These are phyloP conservation scores for Leccinum variicolor DNA, from an alignment of 768 basidiomycete genomes.

Conservation along the genomic window DNA sequence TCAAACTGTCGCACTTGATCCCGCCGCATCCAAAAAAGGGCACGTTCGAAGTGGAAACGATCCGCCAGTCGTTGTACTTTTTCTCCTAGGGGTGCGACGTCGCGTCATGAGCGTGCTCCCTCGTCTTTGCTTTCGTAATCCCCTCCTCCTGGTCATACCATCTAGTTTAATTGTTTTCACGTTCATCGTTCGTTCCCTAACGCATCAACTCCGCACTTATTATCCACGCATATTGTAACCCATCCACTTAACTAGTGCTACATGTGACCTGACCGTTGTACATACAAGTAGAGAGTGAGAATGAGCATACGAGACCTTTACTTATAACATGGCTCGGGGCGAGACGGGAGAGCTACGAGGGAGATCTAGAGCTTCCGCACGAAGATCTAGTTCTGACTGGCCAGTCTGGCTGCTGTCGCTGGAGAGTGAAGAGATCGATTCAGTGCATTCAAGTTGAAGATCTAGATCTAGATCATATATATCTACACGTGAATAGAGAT, in stretches of 20 bases:
- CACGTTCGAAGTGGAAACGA: slow-evolving; percentile 75
- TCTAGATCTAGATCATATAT: too few species aligned
- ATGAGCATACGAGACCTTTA: too few species aligned
- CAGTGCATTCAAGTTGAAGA: too few species aligned
- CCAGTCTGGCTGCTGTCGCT: too few species aligned
- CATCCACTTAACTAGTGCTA: slow-evolving; percentile 5
- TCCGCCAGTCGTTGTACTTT: slow-evolving; percentile 86
- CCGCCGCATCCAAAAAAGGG: slow-evolving; percentile 86
- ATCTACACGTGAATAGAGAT: too few species aligned
- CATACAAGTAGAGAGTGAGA: too few species aligned
- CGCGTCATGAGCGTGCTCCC: background rate
- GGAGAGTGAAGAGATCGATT: too few species aligned
- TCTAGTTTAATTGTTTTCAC: background rate
- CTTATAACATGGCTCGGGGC: too few species aligned
- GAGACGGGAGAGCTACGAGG: too few species aligned
- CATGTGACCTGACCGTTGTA: too few species aligned
- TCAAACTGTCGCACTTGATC: slow-evolving; percentile 69
- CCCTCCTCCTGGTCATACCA: background rate
- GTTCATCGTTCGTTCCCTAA: background rate
- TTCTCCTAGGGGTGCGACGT: slow-evolving; percentile 62
- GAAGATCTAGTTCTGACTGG: too few species aligned
- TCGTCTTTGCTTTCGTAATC: background rate
- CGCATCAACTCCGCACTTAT: background rate
- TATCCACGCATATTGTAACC: slow-evolving; percentile 19
- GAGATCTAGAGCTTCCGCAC: too few species aligned